Evolutionary conservation across 2,329 filamentous ascomycete genomes (phyloP).

Genomic region (Dichotomopilus funicola): DNA sequence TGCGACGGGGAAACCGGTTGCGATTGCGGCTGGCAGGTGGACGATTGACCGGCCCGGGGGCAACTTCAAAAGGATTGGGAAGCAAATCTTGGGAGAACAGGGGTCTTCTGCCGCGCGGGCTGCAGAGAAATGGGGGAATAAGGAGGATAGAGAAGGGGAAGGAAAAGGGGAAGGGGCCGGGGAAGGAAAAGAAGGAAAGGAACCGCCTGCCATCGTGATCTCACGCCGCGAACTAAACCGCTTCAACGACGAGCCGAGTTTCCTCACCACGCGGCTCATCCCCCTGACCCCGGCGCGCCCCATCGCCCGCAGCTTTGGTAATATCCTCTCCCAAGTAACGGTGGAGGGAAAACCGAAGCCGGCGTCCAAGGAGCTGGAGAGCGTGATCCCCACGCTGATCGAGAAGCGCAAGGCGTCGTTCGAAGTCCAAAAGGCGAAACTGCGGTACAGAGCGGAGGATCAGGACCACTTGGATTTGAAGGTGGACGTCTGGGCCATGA

Average conservation of each 20-base stretch:
- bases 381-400: slow-evolving; percentile 53
- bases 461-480: not conserved
- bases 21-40: slow-evolving; percentile 45
- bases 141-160: too few relatives aligned
- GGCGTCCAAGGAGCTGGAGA: slow-evolving; percentile 67
- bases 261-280: slow-evolving; percentile 41
- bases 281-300: slow-evolving; percentile 57
- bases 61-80: too few relatives aligned
- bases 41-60: not conserved
- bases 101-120: too few relatives aligned
- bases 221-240: not conserved
- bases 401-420: slow-evolving; percentile 27
- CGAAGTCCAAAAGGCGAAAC: slow-evolving; percentile 19
- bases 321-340: slow-evolving; percentile 64
- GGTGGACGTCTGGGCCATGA: slow-evolving; percentile 65
- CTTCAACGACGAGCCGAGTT: not conserved
- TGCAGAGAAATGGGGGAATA: too few relatives aligned
- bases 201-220: slow-evolving; percentile 10
- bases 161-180: too few relatives aligned
- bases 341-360: slow-evolving; percentile 43
- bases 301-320: slow-evolving; percentile 64
- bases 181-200: too few relatives aligned
- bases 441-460: too few relatives aligned
- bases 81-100: too few relatives aligned
- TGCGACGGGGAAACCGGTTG: slow-evolving; percentile 58